Evolutionary conservation across 192 early-diverging fungal species (phyloP).

Genomic region (Dimargaris cristalligena): DNA sequence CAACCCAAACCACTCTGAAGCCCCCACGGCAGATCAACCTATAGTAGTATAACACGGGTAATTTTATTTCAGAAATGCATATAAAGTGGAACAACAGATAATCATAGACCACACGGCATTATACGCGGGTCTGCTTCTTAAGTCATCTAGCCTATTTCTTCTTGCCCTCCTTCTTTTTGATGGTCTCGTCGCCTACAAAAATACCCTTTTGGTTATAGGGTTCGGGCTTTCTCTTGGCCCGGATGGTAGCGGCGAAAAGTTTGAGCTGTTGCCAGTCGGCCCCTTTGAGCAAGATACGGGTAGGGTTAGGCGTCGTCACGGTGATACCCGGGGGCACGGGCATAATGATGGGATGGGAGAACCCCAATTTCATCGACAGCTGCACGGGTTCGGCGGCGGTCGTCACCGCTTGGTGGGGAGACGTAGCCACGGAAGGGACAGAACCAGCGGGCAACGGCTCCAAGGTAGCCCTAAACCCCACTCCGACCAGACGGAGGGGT

Average conservation of each 20-base stretch:
- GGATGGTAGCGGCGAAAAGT: constrained; percentile 82
- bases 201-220: constrained; percentile 99
- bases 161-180: constrained; percentile 96
- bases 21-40: too few relatives aligned
- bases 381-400: too few relatives aligned
- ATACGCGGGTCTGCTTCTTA: too few relatives aligned
- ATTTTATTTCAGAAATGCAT: too few relatives aligned
- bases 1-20: too few relatives aligned
- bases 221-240: constrained; percentile 82
- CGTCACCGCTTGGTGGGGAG: constrained; percentile 18
- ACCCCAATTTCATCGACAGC: constrained; percentile 72
- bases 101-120: too few relatives aligned
- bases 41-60: too few relatives aligned
- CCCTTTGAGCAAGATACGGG: constrained; percentile 66
- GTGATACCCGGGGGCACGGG: constrained; percentile 64
- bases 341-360: constrained; percentile 64
- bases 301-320: constrained; percentile 61
- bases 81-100: too few relatives aligned
- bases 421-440: constrained; percentile 1
- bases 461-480: constrained; percentile 80
- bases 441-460: constrained; percentile 21
- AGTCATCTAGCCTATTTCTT: constrained; percentile 66
- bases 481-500: constrained; percentile 73
- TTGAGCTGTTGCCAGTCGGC: constrained; percentile 64
- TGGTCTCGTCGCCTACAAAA: constrained; percentile 95